Evolutionary conservation across 768 basidiomycete species (phyloP), one percentile per base, ranked within the genome.

Genomic region (Mrakia frigida): DNA sequence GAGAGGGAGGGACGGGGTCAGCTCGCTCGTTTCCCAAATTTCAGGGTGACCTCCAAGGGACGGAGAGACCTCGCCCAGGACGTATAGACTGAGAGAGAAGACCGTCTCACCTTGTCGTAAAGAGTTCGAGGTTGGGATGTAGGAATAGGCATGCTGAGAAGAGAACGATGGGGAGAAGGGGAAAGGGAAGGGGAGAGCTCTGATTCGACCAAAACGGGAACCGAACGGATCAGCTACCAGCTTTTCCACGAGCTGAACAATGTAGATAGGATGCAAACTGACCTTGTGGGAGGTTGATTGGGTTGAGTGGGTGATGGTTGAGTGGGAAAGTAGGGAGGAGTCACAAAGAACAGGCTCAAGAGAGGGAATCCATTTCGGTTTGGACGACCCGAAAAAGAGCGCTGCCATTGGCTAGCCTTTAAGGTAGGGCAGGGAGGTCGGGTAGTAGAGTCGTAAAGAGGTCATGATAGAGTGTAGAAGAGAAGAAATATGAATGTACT

Each of bases 101-200:
- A n/a, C n/a, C n/a, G n/a, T n/a, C 74, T 46, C 79, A 98, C 93
- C 86, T 98, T 98, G 85, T 98, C 96, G 84, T 98, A 97, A 41
- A 98, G 87, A 50, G 96, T 98, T 78, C 93, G 90, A 14, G 93
- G 93, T 31, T 86, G 84, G 73, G 85, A 79, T 25, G 86, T 83
- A n/a, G 88, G 84, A 43, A 85, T 86, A 61, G 89, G 88, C 89
- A 90, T 90, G 43, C n/a, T 60, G 33, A 35, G 33, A n/a, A 41
- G 52, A 23, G 70, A 37, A 60, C 28, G 39, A 23, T 28, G 43
- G 14, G 41, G 6, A 7, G 41, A 31, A 28, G 39, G 25, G 41
- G 60, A 25, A 39, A 50, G n/a, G n/a, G n/a, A 39, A 25, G 70
- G 43, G 50, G 25, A 28, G 50, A 65, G 63, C 63, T 65, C 31